phyloP scores from a whole-genome alignment of 441 rosid species.

The Theobroma grandiflorum region DNA sequence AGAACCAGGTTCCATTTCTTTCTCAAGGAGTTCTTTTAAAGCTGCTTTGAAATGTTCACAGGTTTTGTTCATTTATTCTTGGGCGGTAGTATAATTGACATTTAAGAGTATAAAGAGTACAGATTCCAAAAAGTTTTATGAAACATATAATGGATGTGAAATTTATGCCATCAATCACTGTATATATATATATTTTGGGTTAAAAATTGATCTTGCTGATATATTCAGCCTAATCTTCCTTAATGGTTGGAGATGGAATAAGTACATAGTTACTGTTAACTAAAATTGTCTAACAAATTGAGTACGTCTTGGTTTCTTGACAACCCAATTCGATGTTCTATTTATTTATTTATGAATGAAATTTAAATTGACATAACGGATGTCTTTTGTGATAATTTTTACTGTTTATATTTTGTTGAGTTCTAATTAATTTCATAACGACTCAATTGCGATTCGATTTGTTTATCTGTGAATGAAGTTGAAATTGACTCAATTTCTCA shows the following conservation, averaged over 20 bases:
- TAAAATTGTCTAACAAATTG: not conserved
- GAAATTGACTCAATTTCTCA: too few species aligned
- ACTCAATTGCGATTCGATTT: too few species aligned
- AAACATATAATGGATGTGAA: slow-evolving; percentile 1
- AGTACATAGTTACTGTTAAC: not conserved
- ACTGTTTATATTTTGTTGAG: too few species aligned
- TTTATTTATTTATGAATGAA: too few species aligned
- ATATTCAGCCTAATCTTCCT: not conserved
- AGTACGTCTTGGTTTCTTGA: too few species aligned
- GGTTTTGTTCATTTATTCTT: slow-evolving; percentile 30
- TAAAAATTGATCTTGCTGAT: too few species aligned
- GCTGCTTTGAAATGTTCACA: slow-evolving; percentile 35
- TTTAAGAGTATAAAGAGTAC: slow-evolving; percentile 21
- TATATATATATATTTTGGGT: not conserved
- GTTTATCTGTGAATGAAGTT: too few species aligned
- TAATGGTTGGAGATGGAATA: not conserved
- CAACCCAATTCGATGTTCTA: too few species aligned
- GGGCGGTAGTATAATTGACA: slow-evolving; percentile 18
- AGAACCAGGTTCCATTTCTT: slow-evolving; percentile 52
- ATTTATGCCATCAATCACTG: not conserved
- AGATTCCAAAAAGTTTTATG: not conserved
- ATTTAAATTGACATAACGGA: too few species aligned
- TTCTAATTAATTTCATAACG: too few species aligned
- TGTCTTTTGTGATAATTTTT: too few species aligned
- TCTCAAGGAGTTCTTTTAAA: slow-evolving; percentile 24